Percentiles rank a stretch among this genome's conserved stretches.
Conservation (phyloP, 306 rosid species). For the Trifolium dubium region DNA sequence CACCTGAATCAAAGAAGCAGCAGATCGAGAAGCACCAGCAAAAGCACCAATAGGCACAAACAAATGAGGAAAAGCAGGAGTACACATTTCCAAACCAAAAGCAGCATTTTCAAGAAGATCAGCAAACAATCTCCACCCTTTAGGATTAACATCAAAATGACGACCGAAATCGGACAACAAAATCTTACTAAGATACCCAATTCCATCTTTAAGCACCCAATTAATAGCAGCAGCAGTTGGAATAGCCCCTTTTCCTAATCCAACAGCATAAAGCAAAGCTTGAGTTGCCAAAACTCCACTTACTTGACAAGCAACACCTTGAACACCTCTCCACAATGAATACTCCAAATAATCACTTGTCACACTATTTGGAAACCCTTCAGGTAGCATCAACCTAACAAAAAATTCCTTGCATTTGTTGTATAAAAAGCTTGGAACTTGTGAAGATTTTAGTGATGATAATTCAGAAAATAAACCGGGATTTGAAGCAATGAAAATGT, state of each 20-base stretch:
- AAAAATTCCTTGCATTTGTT: constrained; percentile 55
- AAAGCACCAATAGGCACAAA: constrained; percentile 83
- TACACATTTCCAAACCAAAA: constrained; percentile 87
- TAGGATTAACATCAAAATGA: constrained; percentile 91
- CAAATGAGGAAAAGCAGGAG: constrained; percentile 80
- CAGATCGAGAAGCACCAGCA: constrained; percentile 88
- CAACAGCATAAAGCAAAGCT: constrained; percentile 91
- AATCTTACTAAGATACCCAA: constrained; percentile 90
- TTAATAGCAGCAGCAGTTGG: constrained; percentile 86
- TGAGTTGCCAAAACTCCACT: constrained; percentile 93
- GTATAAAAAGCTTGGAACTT: constrained; percentile 46
- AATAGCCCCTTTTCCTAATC: constrained; percentile 94
- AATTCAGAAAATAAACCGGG: constrained; percentile 39
- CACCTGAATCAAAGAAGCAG: constrained; percentile 70
- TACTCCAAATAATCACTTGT: constrained; percentile 85
- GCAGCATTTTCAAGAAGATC: constrained; percentile 92
- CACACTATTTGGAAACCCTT: constrained; percentile 84
- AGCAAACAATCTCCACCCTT: constrained; percentile 97
- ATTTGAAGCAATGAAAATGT: constrained; percentile 51
- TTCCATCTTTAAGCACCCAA: constrained; percentile 96
- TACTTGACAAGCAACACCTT: constrained; percentile 89
- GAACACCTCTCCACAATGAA: constrained; percentile 91
- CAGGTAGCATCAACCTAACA: constrained; percentile 81
- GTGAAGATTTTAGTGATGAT: constrained; percentile 31
- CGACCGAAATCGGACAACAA: constrained; percentile 85